Percentiles rank a stretch among this genome's conserved stretches.
phyloP scores from a whole-genome alignment of 2,329 filamentous ascomycete species.

The Aspergillus sp. region DNA sequence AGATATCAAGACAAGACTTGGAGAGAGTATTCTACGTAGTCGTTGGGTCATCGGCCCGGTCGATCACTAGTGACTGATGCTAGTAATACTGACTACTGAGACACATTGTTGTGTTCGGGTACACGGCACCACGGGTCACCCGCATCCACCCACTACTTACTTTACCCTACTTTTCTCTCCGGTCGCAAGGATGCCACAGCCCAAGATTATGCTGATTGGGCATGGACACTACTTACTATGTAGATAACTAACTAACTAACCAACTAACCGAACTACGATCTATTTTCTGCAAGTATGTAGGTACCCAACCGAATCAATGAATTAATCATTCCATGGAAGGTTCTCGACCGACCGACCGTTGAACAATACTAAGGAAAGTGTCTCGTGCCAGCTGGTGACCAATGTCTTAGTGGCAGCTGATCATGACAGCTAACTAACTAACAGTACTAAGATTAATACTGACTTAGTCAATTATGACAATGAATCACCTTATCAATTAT shows the following conservation, averaged over 20 bases:
- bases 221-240: too few relatives aligned
- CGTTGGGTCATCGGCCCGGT: conserved; percentile 19
- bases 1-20: background rate
- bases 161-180: too few relatives aligned
- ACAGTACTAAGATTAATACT: background rate
- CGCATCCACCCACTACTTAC: background rate
- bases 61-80: conserved; percentile 8
- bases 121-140: conserved; percentile 9
- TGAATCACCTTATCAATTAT: too few relatives aligned
- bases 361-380: background rate
- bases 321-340: background rate
- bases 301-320: background rate
- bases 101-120: conserved; percentile 6
- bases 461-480: too few relatives aligned
- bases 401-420: background rate
- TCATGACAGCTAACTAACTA: background rate
- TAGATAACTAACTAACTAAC: background rate
- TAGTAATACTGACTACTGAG: too few relatives aligned
- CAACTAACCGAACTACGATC: too few relatives aligned
- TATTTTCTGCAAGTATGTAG: background rate
- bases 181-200: background rate
- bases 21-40: background rate
- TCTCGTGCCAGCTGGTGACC: background rate
- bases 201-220: background rate
- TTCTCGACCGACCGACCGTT: conserved; percentile 7